A percentile compares a stretch with the other conserved stretches of the same genome.
phyloP scores from a whole-genome alignment of 306 rosid species.

The Corylus americana region DNA sequence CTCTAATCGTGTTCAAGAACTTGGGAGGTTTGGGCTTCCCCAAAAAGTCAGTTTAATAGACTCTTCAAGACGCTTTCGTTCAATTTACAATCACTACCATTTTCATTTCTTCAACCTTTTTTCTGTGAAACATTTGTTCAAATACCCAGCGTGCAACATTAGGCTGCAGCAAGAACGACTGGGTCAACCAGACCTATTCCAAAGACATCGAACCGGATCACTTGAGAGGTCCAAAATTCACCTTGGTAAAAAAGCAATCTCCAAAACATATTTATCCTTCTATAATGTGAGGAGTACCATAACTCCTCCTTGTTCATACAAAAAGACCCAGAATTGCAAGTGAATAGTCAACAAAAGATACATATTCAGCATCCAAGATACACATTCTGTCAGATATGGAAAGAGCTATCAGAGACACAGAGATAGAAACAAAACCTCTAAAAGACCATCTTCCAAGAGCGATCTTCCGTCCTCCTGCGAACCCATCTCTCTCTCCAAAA shows the following conservation, averaged over 20 bases:
- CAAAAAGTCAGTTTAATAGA: no score
- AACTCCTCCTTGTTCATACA: neutral
- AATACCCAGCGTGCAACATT: neutral
- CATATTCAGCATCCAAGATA: neutral
- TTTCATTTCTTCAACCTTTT: no score
- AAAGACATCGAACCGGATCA: no score
- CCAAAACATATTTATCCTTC: neutral
- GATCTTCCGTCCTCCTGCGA: constrained; percentile 44
- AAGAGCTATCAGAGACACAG: neutral
- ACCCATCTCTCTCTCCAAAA: constrained; percentile 34
- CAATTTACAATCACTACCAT: no score
- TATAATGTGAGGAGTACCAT: neutral
- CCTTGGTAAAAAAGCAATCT: neutral
- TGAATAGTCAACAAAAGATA: neutral
- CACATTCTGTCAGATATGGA: neutral
- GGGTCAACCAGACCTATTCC: neutral
- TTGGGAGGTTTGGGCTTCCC: no score
- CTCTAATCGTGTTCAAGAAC: no score
- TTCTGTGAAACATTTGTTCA: no score
- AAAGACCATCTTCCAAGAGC: constrained; percentile 48
- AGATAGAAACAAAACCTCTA: constrained; percentile 36
- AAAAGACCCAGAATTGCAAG: neutral
- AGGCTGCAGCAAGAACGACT: neutral
- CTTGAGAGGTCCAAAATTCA: neutral
- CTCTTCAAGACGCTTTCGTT: no score